Percentiles rank a stretch among this genome's conserved stretches.
phyloP scores from a whole-genome alignment of 495 filamentous ascomycete species.

The Aspergillus ellipticus region DNA sequence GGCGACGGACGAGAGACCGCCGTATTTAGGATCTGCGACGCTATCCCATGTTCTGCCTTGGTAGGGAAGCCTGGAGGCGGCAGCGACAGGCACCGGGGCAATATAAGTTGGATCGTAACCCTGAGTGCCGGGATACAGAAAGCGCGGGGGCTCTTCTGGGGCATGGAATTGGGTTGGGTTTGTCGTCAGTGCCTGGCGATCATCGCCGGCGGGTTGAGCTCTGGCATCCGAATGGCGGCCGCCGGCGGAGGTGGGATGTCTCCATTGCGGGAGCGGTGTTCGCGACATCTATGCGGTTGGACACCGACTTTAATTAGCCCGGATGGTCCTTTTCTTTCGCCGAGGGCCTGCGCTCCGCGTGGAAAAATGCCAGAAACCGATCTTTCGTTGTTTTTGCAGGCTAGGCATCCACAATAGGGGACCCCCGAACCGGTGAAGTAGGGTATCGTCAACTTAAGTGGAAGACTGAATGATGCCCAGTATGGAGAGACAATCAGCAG shows the following conservation, averaged over 20 bases:
- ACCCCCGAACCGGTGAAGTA: neutral
- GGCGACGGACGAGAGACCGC: constrained; percentile 22
- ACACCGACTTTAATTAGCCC: neutral
- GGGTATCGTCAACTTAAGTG: neutral
- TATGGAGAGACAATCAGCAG: neutral
- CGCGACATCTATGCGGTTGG: constrained; percentile 23
- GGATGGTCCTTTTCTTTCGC: neutral
- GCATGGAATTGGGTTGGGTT: constrained; percentile 8
- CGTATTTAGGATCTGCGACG: constrained; percentile 24
- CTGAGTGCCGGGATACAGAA: constrained; percentile 18
- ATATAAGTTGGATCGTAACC: constrained; percentile 19
- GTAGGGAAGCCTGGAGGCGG: constrained; percentile 17
- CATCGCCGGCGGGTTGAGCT: constrained; percentile 10
- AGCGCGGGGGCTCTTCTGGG: constrained; percentile 18
- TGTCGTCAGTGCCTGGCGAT: constrained; percentile 6
- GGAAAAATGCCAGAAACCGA: neutral
- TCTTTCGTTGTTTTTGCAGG: neutral
- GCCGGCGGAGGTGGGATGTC: constrained; percentile 11
- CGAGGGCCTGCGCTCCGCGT: neutral
- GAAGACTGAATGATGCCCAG: neutral
- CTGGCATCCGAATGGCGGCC: constrained; percentile 11
- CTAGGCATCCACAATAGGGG: constrained; percentile 2
- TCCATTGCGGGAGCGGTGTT: constrained; percentile 19
- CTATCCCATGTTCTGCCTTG: constrained; percentile 16
- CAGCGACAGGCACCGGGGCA: constrained; percentile 13